phyloP scores from a whole-genome alignment of 139 green algal species.

The Deuterostichococcus epilithicus region DNA sequence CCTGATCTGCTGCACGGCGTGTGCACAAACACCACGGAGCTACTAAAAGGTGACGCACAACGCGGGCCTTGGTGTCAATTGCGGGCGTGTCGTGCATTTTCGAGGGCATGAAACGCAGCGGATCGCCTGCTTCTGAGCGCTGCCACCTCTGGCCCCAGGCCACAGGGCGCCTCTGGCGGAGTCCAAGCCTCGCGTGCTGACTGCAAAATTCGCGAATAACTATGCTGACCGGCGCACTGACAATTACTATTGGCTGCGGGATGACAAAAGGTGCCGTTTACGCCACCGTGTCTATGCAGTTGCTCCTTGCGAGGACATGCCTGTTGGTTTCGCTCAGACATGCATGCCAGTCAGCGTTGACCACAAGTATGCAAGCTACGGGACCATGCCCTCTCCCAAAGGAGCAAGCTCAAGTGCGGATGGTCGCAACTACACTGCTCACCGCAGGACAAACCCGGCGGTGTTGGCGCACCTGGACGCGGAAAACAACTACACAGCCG shows the following conservation, averaged over 20 bases:
- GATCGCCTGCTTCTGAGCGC: too few relatives aligned
- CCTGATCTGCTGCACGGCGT: neutral
- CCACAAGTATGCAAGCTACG: too few relatives aligned
- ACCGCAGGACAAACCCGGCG: neutral
- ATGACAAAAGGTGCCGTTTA: neutral
- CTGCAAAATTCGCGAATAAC: neutral
- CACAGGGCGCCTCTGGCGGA: neutral
- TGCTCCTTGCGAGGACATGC: neutral
- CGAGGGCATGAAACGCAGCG: too few relatives aligned
- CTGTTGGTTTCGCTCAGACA: too few relatives aligned
- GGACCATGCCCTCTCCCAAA: too few relatives aligned
- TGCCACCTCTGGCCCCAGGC: neutral
- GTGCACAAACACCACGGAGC: neutral
- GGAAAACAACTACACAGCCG: neutral
- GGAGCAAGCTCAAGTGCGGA: too few relatives aligned
- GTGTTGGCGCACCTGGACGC: neutral
- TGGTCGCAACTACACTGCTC: neutral
- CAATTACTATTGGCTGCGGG: neutral
- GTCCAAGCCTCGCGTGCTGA: neutral
- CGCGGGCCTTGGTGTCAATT: too few relatives aligned
- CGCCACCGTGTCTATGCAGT: neutral
- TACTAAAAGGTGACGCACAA: neutral
- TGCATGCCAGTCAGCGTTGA: too few relatives aligned
- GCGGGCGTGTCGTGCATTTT: too few relatives aligned
- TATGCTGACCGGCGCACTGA: neutral